phyloP scores from a whole-genome alignment of 495 filamentous ascomycete species.

The Geoglossum glabrum region DNA sequence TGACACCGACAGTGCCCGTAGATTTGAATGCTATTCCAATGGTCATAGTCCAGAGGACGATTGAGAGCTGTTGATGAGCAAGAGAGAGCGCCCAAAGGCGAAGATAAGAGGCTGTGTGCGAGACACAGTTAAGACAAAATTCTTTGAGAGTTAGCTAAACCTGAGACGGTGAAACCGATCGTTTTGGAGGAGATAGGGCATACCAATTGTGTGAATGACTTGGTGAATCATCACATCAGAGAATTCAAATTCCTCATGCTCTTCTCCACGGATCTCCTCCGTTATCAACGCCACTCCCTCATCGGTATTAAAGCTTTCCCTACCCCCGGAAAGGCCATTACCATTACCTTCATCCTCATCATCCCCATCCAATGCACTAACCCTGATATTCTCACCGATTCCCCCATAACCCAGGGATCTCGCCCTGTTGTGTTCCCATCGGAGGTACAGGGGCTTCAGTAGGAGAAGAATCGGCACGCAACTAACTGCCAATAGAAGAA shows the following conservation, averaged over 20 bases:
- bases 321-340: conserved; percentile 33
- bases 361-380: conserved; percentile 73
- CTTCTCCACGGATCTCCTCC: conserved; percentile 55
- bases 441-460: conserved; percentile 85
- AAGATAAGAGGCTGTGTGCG: conserved; percentile 95
- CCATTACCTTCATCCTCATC: conserved; percentile 29
- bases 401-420: conserved; percentile 77
- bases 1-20: conserved; percentile 44
- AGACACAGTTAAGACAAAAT: conserved; percentile 98
- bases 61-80: conserved; percentile 91
- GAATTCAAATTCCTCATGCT: conserved; percentile 94
- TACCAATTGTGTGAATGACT: conserved; percentile 94
- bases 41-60: conserved; percentile 95
- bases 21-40: conserved; percentile 50
- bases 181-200: conserved; percentile 14
- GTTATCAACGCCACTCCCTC: conserved; percentile 85
- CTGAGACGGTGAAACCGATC: not conserved
- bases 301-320: conserved; percentile 57
- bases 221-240: conserved; percentile 95
- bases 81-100: conserved; percentile 96
- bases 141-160: conserved; percentile 28
- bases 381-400: conserved; percentile 66
- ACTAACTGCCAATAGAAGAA: conserved; percentile 64
- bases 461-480: conserved; percentile 86
- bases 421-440: conserved; percentile 78